A percentile compares a stretch with the other conserved stretches of the same genome.
Conservation (phyloP, 306 rosid species). For the Pterocarpus santalinus region DNA sequence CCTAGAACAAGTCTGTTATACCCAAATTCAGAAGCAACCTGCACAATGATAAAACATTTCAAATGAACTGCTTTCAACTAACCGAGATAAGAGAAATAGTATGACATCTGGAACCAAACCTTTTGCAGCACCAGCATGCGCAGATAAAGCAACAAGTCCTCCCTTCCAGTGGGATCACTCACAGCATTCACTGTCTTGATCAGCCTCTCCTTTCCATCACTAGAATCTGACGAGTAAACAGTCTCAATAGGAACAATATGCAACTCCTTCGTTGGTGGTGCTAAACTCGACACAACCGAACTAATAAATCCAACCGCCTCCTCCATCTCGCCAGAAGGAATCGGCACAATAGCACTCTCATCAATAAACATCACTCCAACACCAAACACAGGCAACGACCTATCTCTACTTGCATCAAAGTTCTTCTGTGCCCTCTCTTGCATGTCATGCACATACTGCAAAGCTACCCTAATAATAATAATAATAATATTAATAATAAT, state of each 20-base stretch:
- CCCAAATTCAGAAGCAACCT: constrained; percentile 77
- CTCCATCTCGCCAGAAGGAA: constrained; percentile 58
- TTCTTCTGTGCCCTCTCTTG: constrained; percentile 81
- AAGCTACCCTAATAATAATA: constrained; percentile 68
- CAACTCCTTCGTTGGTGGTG: constrained; percentile 72
- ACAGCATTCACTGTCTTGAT: constrained; percentile 56
- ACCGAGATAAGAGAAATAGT: background rate
- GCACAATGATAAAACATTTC: constrained; percentile 23
- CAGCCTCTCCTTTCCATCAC: constrained; percentile 64
- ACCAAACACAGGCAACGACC: constrained; percentile 83
- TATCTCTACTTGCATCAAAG: constrained; percentile 89
- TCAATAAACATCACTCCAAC: constrained; percentile 91
- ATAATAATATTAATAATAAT: background rate
- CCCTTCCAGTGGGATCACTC: constrained; percentile 82
- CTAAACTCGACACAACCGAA: constrained; percentile 63
- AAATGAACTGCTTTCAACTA: background rate
- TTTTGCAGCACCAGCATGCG: constrained; percentile 87
- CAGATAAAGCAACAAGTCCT: constrained; percentile 75
- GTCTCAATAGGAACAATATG: constrained; percentile 76
- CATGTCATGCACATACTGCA: constrained; percentile 90
- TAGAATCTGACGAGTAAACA: constrained; percentile 59
- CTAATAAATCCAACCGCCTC: constrained; percentile 58
- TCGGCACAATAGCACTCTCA: constrained; percentile 61
- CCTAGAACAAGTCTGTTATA: constrained; percentile 85
- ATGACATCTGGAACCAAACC: constrained; percentile 56